Conservation (phyloP, 306 rosid species). For the Cercis canadensis region DNA sequence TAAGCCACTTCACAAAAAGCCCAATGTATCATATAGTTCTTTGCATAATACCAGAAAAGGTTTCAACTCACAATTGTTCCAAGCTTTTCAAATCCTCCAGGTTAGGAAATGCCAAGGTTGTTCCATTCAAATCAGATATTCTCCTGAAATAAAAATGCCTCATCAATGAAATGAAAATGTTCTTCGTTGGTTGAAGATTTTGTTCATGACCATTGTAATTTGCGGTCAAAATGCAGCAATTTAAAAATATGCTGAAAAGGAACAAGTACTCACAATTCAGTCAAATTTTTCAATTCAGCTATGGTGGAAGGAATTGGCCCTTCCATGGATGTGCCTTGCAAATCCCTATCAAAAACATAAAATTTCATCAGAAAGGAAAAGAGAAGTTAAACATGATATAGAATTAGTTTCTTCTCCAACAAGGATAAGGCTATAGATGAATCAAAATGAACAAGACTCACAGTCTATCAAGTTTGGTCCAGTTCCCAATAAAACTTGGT, state of each 20-base stretch:
- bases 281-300: constrained; percentile 50
- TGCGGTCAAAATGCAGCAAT: constrained; percentile 24
- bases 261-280: constrained; percentile 52
- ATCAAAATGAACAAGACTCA: constrained; percentile 47
- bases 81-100: constrained; percentile 49
- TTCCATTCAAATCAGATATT: constrained; percentile 74
- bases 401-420: not conserved
- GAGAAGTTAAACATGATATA: not conserved
- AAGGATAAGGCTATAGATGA: constrained; percentile 5
- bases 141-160: constrained; percentile 59
- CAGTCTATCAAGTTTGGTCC: constrained; percentile 59
- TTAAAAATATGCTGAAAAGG: constrained; percentile 21
- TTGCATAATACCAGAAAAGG: constrained; percentile 7
- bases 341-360: constrained; percentile 48
- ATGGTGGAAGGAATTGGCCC: constrained; percentile 67
- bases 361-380: not conserved
- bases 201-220: no score
- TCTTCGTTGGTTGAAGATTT: no score
- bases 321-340: constrained; percentile 84
- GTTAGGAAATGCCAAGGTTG: constrained; percentile 60
- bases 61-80: constrained; percentile 57
- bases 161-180: constrained; percentile 28
- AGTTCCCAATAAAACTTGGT: constrained; percentile 72
- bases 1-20: constrained; percentile 25
- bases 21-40: not conserved